A percentile compares a stretch with the other conserved stretches of the same genome.
Conservation (phyloP, 768 basidiomycete species). For the Tylopilus plumbeoviolaceoides region DNA sequence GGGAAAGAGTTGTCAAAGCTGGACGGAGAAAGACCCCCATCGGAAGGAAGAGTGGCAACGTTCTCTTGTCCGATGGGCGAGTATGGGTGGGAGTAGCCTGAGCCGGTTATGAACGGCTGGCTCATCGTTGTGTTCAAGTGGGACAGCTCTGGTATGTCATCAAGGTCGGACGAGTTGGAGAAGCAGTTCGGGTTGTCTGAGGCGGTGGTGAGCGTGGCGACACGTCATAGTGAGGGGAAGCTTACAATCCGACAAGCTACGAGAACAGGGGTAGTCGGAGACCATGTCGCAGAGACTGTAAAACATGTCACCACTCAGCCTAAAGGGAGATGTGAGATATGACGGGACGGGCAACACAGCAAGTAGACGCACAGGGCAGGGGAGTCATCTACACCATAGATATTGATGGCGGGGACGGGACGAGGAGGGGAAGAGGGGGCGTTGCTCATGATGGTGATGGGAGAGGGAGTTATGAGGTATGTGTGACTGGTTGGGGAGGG, state of each 20-base stretch:
- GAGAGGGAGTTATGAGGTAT: not conserved
- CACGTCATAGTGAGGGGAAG: not conserved
- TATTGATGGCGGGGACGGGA: constrained; percentile 18
- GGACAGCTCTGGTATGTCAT: constrained; percentile 19
- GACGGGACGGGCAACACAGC: not conserved
- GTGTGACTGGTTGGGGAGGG: constrained; percentile 8
- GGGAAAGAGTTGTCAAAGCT: constrained; percentile 14
- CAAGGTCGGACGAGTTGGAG: constrained; percentile 4
- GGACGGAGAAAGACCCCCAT: constrained; percentile 9
- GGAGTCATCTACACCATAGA: constrained; percentile 8
- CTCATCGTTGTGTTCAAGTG: constrained; percentile 3
- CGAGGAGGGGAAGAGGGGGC: not conserved
- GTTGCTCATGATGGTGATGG: constrained; percentile 9
- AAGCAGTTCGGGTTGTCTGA: not conserved
- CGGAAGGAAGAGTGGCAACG: not conserved
- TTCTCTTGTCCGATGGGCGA: constrained; percentile 13
- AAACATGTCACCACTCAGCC: constrained; percentile 4
- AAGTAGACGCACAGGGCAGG: constrained; percentile 15
- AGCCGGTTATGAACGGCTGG: constrained; percentile 9
- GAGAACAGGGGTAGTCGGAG: constrained; percentile 2
- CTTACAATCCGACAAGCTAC: constrained; percentile 5
- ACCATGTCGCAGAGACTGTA: not conserved
- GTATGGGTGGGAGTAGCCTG: constrained; percentile 5
- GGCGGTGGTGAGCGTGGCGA: constrained; percentile 16
- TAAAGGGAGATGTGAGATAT: constrained; percentile 10